These are phyloP conservation scores for Neurospora sp. DNA, from an alignment of 495 filamentous ascomycete genomes.

Conservation along the genomic window DNA sequence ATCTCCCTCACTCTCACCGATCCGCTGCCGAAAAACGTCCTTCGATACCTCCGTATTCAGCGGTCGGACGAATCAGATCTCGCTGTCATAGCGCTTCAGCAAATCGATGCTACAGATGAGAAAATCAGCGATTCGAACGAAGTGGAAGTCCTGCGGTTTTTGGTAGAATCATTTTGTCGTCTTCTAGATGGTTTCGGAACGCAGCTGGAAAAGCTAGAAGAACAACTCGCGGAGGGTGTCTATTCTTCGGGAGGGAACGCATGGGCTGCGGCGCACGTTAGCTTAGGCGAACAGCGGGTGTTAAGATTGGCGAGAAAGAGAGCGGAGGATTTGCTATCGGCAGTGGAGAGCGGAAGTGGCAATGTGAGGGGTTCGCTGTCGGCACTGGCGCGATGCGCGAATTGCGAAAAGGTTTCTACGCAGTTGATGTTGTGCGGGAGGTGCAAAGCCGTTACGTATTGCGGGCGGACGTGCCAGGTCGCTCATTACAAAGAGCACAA, in stretches of 20 bases:
- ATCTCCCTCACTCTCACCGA: constrained; percentile 23
- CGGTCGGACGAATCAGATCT: constrained; percentile 18
- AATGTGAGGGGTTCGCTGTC: constrained; percentile 1
- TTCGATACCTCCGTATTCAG: constrained; percentile 24
- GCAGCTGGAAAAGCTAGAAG: constrained; percentile 22
- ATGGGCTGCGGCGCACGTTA: constrained; percentile 27
- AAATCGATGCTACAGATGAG: constrained; percentile 14
- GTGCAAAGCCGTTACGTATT: constrained; percentile 19
- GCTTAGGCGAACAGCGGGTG: constrained; percentile 27
- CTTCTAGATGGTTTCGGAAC: constrained; percentile 22
- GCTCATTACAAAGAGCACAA: constrained; percentile 22
- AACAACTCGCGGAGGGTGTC: constrained; percentile 24
- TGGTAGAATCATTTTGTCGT: constrained; percentile 18
- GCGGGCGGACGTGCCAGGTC: constrained; percentile 18
- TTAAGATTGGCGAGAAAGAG: constrained; percentile 25
- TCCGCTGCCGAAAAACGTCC: constrained; percentile 21
- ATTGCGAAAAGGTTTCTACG: constrained; percentile 17
- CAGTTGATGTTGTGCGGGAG: constrained; percentile 22
- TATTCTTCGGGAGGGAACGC: constrained; percentile 22
- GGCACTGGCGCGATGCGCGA: constrained; percentile 11
- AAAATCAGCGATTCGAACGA: constrained; percentile 22
- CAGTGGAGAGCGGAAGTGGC: constrained; percentile 15
- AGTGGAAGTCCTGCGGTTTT: constrained; percentile 18
- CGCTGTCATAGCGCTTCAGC: constrained; percentile 9
- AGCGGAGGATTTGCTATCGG: constrained; percentile 1